Conservation (phyloP, 1,284 basidiomycete genomes). For the Anthracocystis walkeri region DNA sequence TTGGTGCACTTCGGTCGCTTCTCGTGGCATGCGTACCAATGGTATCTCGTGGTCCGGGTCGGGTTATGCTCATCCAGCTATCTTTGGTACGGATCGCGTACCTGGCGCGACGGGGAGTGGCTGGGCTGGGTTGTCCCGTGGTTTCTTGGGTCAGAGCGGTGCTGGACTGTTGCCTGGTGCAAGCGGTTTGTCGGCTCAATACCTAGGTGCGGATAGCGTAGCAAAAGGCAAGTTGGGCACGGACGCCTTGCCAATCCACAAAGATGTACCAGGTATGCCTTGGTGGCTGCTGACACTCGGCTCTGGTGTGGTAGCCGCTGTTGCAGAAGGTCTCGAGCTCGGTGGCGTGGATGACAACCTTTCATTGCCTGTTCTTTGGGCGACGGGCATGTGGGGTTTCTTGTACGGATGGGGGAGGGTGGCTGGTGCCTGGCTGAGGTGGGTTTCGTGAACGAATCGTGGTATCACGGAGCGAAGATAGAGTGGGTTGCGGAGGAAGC, state of each 20-base stretch:
- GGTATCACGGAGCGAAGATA: neutral
- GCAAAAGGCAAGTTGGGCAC: constrained; percentile 43
- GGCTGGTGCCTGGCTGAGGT: constrained; percentile 30
- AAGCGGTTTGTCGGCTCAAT: constrained; percentile 33
- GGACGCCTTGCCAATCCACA: constrained; percentile 25
- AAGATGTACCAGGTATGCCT: constrained; percentile 58
- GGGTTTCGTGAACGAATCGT: constrained; percentile 17
- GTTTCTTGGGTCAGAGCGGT: constrained; percentile 45
- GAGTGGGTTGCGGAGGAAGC: neutral
- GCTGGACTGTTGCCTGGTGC: constrained; percentile 31
- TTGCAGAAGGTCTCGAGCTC: constrained; percentile 76
- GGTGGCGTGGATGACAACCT: constrained; percentile 92
- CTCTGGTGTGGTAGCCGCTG: constrained; percentile 68
- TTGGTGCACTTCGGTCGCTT: constrained; percentile 74
- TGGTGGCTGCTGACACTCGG: constrained; percentile 50
- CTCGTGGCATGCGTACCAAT: constrained; percentile 45
- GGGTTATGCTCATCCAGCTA: constrained; percentile 43
- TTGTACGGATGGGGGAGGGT: constrained; percentile 59
- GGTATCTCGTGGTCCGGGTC: constrained; percentile 63
- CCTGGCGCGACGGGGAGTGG: constrained; percentile 50
- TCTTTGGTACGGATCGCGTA: constrained; percentile 57
- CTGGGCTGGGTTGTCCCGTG: constrained; percentile 48
- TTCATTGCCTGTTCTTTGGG: constrained; percentile 89
- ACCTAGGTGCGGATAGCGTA: constrained; percentile 32
- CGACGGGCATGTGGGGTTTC: constrained; percentile 78